Percentiles rank a stretch among this genome's conserved stretches.
Evolutionary conservation across 192 early-diverging fungal species (phyloP).

Genomic region (Backusella morwellensis): DNA sequence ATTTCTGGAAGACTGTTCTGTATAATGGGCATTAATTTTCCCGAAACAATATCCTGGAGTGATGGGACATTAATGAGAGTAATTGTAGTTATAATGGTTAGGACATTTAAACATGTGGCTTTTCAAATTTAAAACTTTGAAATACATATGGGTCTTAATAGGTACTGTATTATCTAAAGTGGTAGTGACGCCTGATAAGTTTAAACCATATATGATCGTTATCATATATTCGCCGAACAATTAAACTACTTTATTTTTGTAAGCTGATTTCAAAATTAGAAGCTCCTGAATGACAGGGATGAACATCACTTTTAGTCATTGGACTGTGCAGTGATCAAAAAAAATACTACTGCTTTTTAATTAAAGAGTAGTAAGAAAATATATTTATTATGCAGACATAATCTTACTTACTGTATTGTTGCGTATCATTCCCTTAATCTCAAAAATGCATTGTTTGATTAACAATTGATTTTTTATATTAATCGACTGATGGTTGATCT

Average conservation of each 20-base stretch:
- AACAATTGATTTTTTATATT: background rate
- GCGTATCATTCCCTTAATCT: background rate
- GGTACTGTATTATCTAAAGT: background rate
- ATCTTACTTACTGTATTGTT: background rate
- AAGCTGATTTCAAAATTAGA: background rate
- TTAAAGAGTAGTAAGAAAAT: background rate
- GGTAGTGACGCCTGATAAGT: background rate
- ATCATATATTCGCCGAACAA: background rate
- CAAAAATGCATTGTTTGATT: background rate
- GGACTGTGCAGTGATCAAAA: background rate
- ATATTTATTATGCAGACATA: background rate
- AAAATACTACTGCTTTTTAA: background rate
- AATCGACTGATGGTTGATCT: background rate
- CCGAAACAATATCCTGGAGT: background rate
- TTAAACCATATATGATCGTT: background rate
- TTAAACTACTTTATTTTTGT: background rate
- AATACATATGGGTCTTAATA: background rate
- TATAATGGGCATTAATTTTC: background rate
- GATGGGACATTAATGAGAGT: background rate
- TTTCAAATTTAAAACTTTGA: background rate
- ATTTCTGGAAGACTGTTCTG: background rate
- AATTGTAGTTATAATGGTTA: background rate
- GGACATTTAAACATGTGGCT: background rate
- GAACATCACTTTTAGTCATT: background rate
- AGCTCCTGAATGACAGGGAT: background rate